Base-by-base conservation (phyloP, 805 yeast species). In the Kodamaea kakaduensis region DNA sequence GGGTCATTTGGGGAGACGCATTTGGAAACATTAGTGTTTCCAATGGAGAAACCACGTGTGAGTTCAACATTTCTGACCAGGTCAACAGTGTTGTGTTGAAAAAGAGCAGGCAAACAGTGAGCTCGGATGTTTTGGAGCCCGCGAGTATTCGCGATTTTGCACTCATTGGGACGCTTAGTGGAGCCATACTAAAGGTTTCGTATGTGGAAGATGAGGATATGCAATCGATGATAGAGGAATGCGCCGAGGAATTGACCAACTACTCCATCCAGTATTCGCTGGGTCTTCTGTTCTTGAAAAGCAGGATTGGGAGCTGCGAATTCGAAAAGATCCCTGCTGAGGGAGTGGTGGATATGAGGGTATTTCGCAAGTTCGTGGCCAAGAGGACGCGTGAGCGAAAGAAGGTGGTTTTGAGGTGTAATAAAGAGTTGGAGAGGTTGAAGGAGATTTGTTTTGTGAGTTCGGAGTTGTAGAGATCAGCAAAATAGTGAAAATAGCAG, bases 141-240 rank as follows among this genome's bases (percentile, higher is more conserved):
- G 17, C 6, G 22, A 19, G 22, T 2, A 9, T 9, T 15, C 10
- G n/a, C 5, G 22, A 20, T n/a, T 23, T 42, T 9, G 52, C 48
- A 0, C 14, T 56, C 1, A 22, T 59, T 16, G 65, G 64, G 10
- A 58, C 64, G 1, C 50, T 49, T 6, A 44, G 46, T 34, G 65
- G 65, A 10, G 64, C 53, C 4, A 38, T 59, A 4, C 54, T 55
- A 31, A 30, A 34, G 15, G 8, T 44, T 8, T 21, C 28, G 14
- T 15, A 21, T 9, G 24, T 31, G 12, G 24, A 31, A 9, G 45
- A 41, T 23, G 45, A 46, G 24, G 50, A 44, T 5, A 24, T 37
- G 8, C 43, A 42, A 27, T 40, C 34, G 1, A 32, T 43, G 10
- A 25, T 52, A 3, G 36, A 20, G 3, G 36, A 32, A 12, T 51